Conservation (phyloP, 805 yeast species). For the Lachancea lanzarotensis region DNA sequence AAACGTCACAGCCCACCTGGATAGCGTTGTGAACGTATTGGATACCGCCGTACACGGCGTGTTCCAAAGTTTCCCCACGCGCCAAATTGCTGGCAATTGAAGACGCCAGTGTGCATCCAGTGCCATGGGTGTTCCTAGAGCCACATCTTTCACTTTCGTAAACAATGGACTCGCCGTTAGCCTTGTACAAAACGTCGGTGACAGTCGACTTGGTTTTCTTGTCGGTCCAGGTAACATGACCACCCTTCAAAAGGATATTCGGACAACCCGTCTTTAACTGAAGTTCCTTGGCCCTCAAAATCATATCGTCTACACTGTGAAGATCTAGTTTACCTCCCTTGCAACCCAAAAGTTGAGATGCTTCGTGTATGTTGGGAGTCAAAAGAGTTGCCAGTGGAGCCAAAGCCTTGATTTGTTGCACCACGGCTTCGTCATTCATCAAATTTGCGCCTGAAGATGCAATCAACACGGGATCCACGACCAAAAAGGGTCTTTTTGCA, state of each 20-base stretch:
- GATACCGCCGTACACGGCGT: conserved; percentile 51
- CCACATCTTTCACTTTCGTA: conserved; percentile 42
- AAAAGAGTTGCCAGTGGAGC: conserved; percentile 51
- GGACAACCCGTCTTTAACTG: conserved; percentile 37
- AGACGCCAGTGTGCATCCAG: conserved; percentile 84
- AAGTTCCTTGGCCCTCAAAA: conserved; percentile 35
- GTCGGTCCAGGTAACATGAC: conserved; percentile 51
- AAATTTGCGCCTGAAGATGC: conserved; percentile 70
- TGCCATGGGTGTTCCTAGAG: conserved; percentile 69
- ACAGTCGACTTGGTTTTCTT: conserved; percentile 31
- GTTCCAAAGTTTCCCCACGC: conserved; percentile 38
- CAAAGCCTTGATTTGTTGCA: conserved; percentile 39
- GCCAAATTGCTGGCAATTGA: conserved; percentile 75
- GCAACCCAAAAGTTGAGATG: conserved; percentile 34
- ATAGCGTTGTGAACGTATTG: conserved; percentile 65
- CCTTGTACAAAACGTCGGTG: conserved; percentile 49
- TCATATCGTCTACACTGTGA: conserved; percentile 36
- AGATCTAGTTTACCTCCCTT: conserved; percentile 20
- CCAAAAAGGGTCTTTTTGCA: conserved; percentile 36
- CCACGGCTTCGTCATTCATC: conserved; percentile 40
- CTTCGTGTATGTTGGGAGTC: conserved; percentile 76
- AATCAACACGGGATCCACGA: conserved; percentile 80
- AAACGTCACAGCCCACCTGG: conserved; percentile 35
- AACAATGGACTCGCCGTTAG: conserved; percentile 34
- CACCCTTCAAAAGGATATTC: conserved; percentile 71